Conservation (phyloP, 2,329 filamentous ascomycete genomes). For the Rhynchosporium graminicola region DNA sequence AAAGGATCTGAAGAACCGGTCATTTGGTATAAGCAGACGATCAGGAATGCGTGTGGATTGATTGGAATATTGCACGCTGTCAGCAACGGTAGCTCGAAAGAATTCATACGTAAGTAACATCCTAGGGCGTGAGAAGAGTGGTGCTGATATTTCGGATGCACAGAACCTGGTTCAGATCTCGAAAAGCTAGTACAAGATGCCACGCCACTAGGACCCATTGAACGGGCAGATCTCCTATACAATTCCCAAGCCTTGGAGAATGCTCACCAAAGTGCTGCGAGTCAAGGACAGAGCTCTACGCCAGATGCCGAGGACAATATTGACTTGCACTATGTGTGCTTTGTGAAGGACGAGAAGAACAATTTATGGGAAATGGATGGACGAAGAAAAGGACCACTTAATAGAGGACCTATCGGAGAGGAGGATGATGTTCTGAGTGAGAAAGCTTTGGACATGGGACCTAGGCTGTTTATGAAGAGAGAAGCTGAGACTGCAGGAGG, state of each 20-base stretch:
- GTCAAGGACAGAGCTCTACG: conserved; percentile 71
- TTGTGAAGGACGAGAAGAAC: conserved; percentile 70
- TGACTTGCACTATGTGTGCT: conserved; percentile 94
- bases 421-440: conserved; percentile 75
- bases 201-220: conserved; percentile 64
- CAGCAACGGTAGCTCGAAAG: conserved; percentile 74
- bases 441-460: conserved; percentile 72
- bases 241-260: conserved; percentile 72
- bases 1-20: conserved; percentile 72
- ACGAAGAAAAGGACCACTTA: conserved; percentile 61
- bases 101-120: conserved; percentile 81
- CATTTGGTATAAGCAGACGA: conserved; percentile 94
- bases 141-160: background rate
- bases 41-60: conserved; percentile 89
- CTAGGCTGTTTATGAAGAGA: conserved; percentile 43
- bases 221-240: conserved; percentile 77
- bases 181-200: conserved; percentile 67
- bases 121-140: background rate
- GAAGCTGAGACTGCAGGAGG: conserved; percentile 33
- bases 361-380: conserved; percentile 72
- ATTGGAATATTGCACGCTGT: conserved; percentile 87
- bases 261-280: conserved; percentile 84
- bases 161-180: conserved; percentile 45
- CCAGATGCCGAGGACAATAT: conserved; percentile 75
- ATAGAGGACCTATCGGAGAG: conserved; percentile 46